Percentiles rank a stretch among this genome's conserved stretches.
Evolutionary conservation across 352 stramenopile species (phyloP).

Genomic region (Pythium volutum): DNA sequence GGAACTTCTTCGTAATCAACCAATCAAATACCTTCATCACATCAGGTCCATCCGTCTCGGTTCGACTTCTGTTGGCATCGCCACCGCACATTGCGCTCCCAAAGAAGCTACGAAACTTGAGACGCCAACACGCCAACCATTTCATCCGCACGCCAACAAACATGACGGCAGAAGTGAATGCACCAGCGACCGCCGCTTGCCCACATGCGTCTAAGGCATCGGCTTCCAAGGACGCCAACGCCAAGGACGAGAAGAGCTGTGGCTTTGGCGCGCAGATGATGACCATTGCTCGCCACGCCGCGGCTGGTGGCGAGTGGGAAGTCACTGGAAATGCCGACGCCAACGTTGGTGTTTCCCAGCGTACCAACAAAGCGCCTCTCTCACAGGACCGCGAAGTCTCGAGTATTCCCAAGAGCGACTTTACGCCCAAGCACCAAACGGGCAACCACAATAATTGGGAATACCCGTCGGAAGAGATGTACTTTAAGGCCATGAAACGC

Average conservation of each 20-base stretch:
- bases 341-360: background rate
- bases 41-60: conserved; percentile 1
- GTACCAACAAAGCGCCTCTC: conserved; percentile 23
- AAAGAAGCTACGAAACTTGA: background rate
- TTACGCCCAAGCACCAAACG: conserved; percentile 63
- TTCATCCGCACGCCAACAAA: background rate
- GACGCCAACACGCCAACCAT: background rate
- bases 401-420: conserved; percentile 94
- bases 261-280: conserved; percentile 68
- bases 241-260: conserved; percentile 17
- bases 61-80: background rate
- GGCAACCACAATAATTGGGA: conserved; percentile 84
- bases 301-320: conserved; percentile 25
- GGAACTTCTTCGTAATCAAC: background rate
- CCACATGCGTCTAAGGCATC: conserved; percentile 28
- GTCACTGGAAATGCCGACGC: conserved; percentile 26
- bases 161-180: conserved; percentile 77
- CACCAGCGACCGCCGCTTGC: conserved; percentile 42
- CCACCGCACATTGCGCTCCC: background rate
- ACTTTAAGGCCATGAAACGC: conserved; percentile 97
- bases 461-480: conserved; percentile 97
- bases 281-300: conserved; percentile 40
- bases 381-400: conserved; percentile 87
- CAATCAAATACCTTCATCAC: background rate
- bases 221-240: conserved; percentile 9